Evolutionary conservation across 1,284 basidiomycete species (phyloP).

Genomic region (Rhodotorula glutinis): DNA sequence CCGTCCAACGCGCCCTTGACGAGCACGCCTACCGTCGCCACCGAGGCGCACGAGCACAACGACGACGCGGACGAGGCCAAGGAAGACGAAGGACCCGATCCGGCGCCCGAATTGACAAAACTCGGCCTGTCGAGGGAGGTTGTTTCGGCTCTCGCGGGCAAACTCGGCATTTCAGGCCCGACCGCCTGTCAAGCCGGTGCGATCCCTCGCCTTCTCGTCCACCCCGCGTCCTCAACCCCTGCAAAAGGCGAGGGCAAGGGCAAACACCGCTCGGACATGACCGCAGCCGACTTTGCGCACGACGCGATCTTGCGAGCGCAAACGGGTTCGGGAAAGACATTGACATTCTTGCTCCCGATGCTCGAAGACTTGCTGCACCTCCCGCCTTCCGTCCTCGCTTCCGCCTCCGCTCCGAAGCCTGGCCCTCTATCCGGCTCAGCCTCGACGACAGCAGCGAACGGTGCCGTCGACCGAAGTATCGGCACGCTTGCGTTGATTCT

Average conservation of each 20-base stretch:
- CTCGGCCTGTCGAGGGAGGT: conserved; percentile 78
- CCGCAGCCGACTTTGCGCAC: conserved; percentile 22
- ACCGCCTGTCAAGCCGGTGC: conserved; percentile 86
- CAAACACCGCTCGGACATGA: conserved; percentile 32
- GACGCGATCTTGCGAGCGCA: conserved; percentile 96
- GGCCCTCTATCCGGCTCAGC: no score
- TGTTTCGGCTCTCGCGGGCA: conserved; percentile 67
- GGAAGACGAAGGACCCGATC: conserved; percentile 8
- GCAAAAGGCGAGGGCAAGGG: conserved; percentile 7
- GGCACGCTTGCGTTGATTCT: conserved; percentile 94
- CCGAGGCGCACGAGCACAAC: conserved; percentile 50
- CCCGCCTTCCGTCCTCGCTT: conserved; percentile 66
- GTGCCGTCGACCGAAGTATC: conserved; percentile 51
- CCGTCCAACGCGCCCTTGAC: conserved; percentile 50
- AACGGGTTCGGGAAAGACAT: conserved; percentile 96
- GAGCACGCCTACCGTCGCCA: conserved; percentile 66
- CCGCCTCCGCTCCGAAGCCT: not conserved
- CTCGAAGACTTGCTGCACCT: conserved; percentile 90
- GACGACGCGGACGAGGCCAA: conserved; percentile 30
- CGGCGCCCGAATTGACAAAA: conserved; percentile 33
- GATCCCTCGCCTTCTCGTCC: conserved; percentile 65
- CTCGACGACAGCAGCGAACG: not conserved
- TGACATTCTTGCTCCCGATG: conserved; percentile 91
- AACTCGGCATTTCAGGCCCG: conserved; percentile 79
- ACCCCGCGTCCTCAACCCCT: conserved; percentile 45